Conservation (phyloP, 176 grass and related monocot species). For the Stipa capillata region DNA sequence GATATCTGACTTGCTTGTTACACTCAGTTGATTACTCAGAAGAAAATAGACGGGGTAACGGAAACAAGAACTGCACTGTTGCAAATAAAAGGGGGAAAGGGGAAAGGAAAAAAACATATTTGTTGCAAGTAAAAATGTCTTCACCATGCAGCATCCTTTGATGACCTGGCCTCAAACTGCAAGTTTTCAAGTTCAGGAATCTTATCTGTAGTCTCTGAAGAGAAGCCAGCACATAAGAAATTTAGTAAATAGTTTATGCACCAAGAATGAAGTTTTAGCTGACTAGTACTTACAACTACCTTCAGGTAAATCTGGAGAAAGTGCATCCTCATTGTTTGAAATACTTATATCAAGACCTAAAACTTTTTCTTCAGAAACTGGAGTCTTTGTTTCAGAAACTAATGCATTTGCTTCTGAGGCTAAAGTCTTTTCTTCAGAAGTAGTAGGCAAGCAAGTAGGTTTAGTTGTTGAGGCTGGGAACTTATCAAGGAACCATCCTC, state of each 20-base stretch:
- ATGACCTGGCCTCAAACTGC: constrained; percentile 92
- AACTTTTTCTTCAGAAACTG: constrained; percentile 35
- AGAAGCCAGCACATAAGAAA: constrained; percentile 15
- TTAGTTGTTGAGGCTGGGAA: constrained; percentile 18
- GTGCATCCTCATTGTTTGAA: constrained; percentile 40
- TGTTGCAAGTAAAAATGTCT: constrained; percentile 12
- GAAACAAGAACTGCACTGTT: not conserved
- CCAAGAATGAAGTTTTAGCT: not conserved
- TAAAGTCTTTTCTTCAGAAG: constrained; percentile 40
- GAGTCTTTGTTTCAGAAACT: constrained; percentile 20
- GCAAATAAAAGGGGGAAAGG: not conserved
- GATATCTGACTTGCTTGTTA: not conserved
- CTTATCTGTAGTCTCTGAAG: constrained; percentile 46
- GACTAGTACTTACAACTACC: constrained; percentile 11
- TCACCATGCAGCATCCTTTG: constrained; percentile 84
- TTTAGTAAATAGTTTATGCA: not conserved
- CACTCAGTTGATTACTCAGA: not conserved
- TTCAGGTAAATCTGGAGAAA: constrained; percentile 8
- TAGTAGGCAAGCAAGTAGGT: constrained; percentile 8
- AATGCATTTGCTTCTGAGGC: constrained; percentile 11
- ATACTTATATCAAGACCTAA: constrained; percentile 41
- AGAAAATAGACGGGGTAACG: not conserved
- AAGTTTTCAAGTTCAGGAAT: constrained; percentile 41
- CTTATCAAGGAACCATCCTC: constrained; percentile 46
- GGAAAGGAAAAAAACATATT: not conserved